These are phyloP conservation scores for Tetraselmis chui DNA, from an alignment of 139 green algal species.

Conservation along the genomic window DNA sequence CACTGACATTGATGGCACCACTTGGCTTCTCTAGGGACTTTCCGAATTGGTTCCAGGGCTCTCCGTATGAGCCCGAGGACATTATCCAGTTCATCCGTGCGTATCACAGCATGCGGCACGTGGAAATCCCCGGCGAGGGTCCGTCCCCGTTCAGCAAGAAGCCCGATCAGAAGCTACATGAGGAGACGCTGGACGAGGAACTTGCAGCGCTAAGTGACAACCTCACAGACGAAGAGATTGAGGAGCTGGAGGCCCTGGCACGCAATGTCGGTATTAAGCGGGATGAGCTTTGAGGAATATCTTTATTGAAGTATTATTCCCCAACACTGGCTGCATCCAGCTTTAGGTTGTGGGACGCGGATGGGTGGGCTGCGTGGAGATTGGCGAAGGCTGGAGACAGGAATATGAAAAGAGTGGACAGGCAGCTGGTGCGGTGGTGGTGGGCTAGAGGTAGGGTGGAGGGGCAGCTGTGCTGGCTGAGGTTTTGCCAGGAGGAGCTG, in stretches of 20 bases:
- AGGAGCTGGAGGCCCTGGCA: neutral
- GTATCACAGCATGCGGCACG: slow-evolving; percentile 26
- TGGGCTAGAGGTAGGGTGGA: no score
- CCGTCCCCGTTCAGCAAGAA: slow-evolving; percentile 18
- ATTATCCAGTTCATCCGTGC: slow-evolving; percentile 18
- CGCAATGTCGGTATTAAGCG: neutral
- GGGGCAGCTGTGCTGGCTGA: no score
- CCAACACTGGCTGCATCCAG: no score
- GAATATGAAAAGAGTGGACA: no score
- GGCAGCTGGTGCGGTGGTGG: no score
- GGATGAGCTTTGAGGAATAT: neutral
- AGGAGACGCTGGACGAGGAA: slow-evolving; percentile 1
- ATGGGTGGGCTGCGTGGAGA: no score
- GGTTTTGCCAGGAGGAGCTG: no score
- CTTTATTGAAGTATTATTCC: no score
- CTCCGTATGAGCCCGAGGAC: neutral
- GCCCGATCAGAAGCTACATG: slow-evolving; percentile 17
- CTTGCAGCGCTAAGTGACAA: neutral
- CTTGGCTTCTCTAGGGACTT: no score
- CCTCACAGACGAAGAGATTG: neutral
- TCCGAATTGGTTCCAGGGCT: slow-evolving; percentile 18
- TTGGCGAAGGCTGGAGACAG: no score
- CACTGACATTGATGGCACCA: no score
- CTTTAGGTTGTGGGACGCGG: no score
- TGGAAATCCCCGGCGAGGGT: slow-evolving; percentile 27